phyloP scores from a whole-genome alignment of 805 yeast species.

The Grigorovia jiainica region DNA sequence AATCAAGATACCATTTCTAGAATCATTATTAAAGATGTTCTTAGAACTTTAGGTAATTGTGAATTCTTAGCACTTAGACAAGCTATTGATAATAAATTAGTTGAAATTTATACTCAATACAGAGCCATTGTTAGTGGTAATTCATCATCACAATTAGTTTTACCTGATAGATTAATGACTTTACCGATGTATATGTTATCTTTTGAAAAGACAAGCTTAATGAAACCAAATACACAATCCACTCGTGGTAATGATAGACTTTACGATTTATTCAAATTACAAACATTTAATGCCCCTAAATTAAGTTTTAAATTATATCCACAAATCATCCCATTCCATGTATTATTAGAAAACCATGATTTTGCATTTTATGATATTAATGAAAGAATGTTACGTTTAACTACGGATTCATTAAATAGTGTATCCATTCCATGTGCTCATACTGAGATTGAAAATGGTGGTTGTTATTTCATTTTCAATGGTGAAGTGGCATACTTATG shows the following conservation, averaged over 20 bases:
- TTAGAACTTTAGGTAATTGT: constrained; percentile 33
- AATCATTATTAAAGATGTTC: constrained; percentile 43
- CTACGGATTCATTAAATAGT: constrained; percentile 36
- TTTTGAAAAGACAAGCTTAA: constrained; percentile 57
- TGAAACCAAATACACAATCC: constrained; percentile 32
- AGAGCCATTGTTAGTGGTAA: constrained; percentile 37
- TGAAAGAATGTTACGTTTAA: constrained; percentile 32
- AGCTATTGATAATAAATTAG: constrained; percentile 43
- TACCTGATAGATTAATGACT: constrained; percentile 73
- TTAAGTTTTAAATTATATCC: constrained; percentile 70
- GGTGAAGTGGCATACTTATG: constrained; percentile 53
- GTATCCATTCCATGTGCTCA: constrained; percentile 32
- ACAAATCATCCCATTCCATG: constrained; percentile 63
- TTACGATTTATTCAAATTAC: constrained; percentile 35
- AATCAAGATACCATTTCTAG: constrained; percentile 62
- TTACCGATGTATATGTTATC: constrained; percentile 60
- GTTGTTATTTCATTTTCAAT: constrained; percentile 70
- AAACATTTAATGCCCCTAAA: constrained; percentile 40
- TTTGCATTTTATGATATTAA: constrained; percentile 37
- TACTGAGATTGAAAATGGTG: constrained; percentile 44
- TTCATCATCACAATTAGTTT: constrained; percentile 44
- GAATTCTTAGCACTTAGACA: constrained; percentile 40
- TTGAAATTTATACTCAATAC: constrained; percentile 51
- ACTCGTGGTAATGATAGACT: constrained; percentile 58
- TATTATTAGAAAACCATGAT: constrained; percentile 45